Evolutionary conservation across 805 yeast genomes (phyloP), one percentile per base, ranked within the genome.

Genomic region (Wickerhamiella galacta): DNA sequence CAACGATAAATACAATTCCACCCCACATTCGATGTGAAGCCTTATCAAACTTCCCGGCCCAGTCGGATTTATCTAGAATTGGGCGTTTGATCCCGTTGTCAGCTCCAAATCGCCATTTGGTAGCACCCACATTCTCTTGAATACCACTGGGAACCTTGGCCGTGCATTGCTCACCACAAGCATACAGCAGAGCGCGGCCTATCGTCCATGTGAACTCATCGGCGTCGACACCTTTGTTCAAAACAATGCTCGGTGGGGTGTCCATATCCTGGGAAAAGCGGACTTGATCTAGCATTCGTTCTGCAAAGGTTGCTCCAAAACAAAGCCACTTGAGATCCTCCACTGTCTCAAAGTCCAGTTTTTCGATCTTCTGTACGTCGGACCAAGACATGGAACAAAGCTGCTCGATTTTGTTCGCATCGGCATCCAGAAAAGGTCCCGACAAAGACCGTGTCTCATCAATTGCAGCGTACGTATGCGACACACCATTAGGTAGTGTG

Each of bases 151-250:
- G 25, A 8, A 28, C 20, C n/a, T 34, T n/a, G 11, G 60, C 67
- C 37, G 46, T 61, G 21, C 56, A 54, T 37, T 61, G 61, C 53
- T 68, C 79, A 49, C 60, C 70, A 39, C 62, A 64, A 3, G 76
- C 68, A 46, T 75, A 75, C 16, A 75, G 49, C 7, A 75, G 49
- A 2, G 82, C 82, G 22, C 74, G 51, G 4, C 75, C 75, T 32
- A 66, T 45, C 4, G 74, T 68, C 75, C 75, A 70, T 1, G 70
- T 60, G 36, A 64, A 66, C n/a, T n/a, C n/a, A 3, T 61, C 53
- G 20, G 60, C 54, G 1, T 64, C 67, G 21, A 56, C 58, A 31
- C 63, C 38, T 20, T 53, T 48, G 48, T 64, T 35, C n/a, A n/a
- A n/a, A n/a, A n/a, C n/a, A n/a, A n/a, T n/a, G n/a, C n/a, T n/a